Conservation (phyloP, 129 eudicot species). For the Arctium minus region DNA sequence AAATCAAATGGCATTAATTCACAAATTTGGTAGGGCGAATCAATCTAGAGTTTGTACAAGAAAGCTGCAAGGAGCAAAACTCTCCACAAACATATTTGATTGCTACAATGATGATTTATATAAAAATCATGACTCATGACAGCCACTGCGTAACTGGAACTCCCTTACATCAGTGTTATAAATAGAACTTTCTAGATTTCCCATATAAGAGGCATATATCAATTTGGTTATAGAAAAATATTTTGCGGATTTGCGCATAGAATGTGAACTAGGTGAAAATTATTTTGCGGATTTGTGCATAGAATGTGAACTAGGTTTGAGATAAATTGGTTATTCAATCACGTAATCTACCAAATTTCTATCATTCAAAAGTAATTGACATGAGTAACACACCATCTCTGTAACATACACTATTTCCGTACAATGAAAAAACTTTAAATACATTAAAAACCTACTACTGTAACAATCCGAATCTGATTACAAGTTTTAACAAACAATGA, state of each 20-base stretch:
- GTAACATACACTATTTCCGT: neutral
- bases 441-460: neutral
- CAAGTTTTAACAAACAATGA: neutral
- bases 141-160: neutral
- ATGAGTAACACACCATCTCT: neutral
- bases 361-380: slow-evolving; percentile 1
- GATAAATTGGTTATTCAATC: neutral
- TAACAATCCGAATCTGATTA: neutral
- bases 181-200: neutral
- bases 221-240: neutral
- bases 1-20: neutral
- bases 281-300: neutral
- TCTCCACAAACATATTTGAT: neutral
- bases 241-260: neutral
- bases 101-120: neutral
- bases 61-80: neutral
- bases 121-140: neutral
- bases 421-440: neutral
- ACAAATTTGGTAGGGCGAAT: neutral
- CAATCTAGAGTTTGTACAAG: neutral
- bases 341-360: neutral
- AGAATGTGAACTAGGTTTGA: neutral
- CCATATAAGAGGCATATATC: neutral
- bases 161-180: neutral
- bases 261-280: neutral